These are phyloP conservation scores for Aureobasidium sp. DNA, from an alignment of 2,329 filamentous ascomycete genomes.

Conservation along the genomic window DNA sequence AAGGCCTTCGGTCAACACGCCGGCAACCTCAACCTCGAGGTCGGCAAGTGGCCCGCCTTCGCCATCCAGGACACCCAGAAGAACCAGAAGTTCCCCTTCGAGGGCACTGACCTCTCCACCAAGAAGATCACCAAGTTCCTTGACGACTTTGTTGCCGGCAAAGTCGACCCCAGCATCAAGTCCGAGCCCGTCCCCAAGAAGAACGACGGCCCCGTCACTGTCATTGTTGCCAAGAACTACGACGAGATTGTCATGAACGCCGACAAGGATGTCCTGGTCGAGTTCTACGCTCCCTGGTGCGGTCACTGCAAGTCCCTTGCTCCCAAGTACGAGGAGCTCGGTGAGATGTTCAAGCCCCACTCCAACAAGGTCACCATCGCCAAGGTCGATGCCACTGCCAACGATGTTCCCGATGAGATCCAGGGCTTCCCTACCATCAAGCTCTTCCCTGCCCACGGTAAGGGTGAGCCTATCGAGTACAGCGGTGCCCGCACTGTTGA, in stretches of 20 bases:
- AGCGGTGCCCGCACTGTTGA: constrained; percentile 79
- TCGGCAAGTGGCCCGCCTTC: constrained; percentile 92
- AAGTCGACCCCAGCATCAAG: constrained; percentile 94
- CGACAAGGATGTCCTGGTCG: constrained; percentile 91
- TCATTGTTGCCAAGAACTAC: constrained; percentile 92
- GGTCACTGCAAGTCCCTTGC: constrained; percentile 64
- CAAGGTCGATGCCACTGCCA: constrained; percentile 93
- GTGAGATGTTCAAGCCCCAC: constrained; percentile 46
- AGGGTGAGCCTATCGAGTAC: constrained; percentile 81
- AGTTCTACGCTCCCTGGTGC: constrained; percentile 93
- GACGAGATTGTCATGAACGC: constrained; percentile 85
- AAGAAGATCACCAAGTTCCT: constrained; percentile 75
- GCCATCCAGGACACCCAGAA: constrained; percentile 93
- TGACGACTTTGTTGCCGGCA: constrained; percentile 75
- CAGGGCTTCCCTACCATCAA: constrained; percentile 99
- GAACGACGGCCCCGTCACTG: constrained; percentile 79
- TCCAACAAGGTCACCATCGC: constrained; percentile 58
- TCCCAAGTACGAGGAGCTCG: constrained; percentile 62
- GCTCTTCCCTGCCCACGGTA: constrained; percentile 85
- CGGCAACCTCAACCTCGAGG: constrained; percentile 92
- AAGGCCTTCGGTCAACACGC: constrained; percentile 91
- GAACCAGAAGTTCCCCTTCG: constrained; percentile 93
- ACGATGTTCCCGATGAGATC: constrained; percentile 96
- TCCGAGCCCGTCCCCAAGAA: constrained; percentile 93
- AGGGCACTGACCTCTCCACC: constrained; percentile 60